Evolutionary conservation across 768 basidiomycete genomes (phyloP).

Genomic region (Podaxis sp.): DNA sequence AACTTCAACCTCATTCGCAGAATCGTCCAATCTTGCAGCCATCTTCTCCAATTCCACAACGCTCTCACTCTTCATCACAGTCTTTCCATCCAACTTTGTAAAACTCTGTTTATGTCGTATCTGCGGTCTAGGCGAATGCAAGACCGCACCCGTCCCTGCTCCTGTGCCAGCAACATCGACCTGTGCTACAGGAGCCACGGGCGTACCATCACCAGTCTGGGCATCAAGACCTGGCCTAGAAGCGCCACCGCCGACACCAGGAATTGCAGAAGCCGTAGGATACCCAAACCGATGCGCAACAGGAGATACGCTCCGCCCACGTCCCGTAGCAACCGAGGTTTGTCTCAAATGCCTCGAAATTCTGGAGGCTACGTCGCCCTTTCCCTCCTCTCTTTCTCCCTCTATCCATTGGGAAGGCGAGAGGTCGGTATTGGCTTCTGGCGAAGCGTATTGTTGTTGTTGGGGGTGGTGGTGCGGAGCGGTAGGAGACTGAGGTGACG

Average conservation of each 20-base stretch:
- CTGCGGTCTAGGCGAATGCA: slow-evolving; percentile 69
- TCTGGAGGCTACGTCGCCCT: slow-evolving; percentile 1
- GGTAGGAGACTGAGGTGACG: not conserved
- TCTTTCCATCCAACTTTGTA: slow-evolving; percentile 35
- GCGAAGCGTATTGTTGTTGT: not conserved
- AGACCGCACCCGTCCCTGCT: slow-evolving; percentile 24
- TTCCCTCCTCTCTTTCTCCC: slow-evolving; percentile 1
- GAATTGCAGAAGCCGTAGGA: not conserved
- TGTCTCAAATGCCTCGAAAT: slow-evolving; percentile 11
- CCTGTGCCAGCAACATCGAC: not conserved
- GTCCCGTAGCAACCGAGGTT: slow-evolving; percentile 6
- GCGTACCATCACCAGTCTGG: not conserved
- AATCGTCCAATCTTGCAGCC: slow-evolving; percentile 36
- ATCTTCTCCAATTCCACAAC: slow-evolving; percentile 73
- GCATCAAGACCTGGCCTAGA: slow-evolving; percentile 5
- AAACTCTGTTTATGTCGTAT: slow-evolving; percentile 65
- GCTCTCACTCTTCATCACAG: slow-evolving; percentile 50
- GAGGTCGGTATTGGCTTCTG: not conserved
- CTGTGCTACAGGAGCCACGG: not conserved
- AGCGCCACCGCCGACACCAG: not conserved
- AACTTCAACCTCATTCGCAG: not conserved
- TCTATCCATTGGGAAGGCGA: slow-evolving; percentile 9
- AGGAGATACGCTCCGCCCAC: slow-evolving; percentile 11
- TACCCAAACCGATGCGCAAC: slow-evolving; percentile 10
- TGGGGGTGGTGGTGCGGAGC: not conserved